Percentiles rank a stretch among this genome's conserved stretches.
phyloP scores from a whole-genome alignment of 2,329 filamentous ascomycete genomes.

The Xylaria sp. region DNA sequence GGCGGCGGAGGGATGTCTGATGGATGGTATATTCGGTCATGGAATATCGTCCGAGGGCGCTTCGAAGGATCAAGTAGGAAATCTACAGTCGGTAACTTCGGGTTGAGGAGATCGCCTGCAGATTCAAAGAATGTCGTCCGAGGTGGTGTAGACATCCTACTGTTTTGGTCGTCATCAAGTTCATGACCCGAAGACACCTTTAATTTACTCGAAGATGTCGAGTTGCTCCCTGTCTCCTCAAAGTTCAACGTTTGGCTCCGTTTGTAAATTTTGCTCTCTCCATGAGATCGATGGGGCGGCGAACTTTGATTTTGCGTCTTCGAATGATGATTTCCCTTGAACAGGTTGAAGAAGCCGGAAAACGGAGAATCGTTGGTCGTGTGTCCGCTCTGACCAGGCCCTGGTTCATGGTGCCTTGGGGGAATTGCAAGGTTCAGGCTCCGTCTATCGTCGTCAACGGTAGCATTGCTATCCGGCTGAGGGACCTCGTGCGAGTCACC shows the following conservation, averaged over 20 bases:
- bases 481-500: conserved; percentile 69
- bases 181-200: conserved; percentile 63
- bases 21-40: conserved; percentile 94
- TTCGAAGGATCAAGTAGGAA: conserved; percentile 86
- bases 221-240: conserved; percentile 50
- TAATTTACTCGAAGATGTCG: conserved; percentile 51
- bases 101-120: conserved; percentile 90
- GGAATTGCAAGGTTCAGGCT: conserved; percentile 60
- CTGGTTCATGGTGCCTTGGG: conserved; percentile 46
- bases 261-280: conserved; percentile 76
- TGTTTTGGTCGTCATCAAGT: conserved; percentile 53
- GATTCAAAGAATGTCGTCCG: conserved; percentile 95
- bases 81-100: conserved; percentile 81
- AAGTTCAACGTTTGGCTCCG: conserved; percentile 77
- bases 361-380: conserved; percentile 62
- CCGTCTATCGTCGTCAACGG: conserved; percentile 71
- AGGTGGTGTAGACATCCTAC: conserved; percentile 75
- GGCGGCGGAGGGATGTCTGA: conserved; percentile 89
- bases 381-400: conserved; percentile 43
- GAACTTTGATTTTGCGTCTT: conserved; percentile 55
- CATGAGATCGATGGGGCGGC: conserved; percentile 57
- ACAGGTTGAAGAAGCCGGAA: conserved; percentile 76
- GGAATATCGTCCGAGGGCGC: conserved; percentile 90
- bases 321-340: conserved; percentile 66
- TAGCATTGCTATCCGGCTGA: conserved; percentile 73